These are phyloP conservation scores for Tricholoma sp. DNA, from an alignment of 768 basidiomycete species.

Conservation along the genomic window DNA sequence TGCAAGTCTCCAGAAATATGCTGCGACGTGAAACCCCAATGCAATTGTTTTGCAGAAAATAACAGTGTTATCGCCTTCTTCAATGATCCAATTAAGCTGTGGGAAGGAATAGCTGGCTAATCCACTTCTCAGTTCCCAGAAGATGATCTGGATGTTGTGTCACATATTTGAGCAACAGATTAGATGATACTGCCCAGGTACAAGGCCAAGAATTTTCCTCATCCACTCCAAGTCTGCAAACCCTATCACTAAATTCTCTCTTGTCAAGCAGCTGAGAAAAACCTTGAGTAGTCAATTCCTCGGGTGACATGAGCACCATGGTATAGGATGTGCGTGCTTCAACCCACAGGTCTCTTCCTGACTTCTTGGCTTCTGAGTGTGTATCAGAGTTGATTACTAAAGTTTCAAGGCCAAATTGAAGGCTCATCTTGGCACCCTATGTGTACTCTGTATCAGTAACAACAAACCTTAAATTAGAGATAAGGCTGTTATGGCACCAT, in stretches of 20 bases:
- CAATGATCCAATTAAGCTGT: slow-evolving; percentile 22
- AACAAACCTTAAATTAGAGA: too few species aligned
- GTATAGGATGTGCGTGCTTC: slow-evolving; percentile 7
- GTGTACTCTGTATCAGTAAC: not conserved
- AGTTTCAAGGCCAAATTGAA: slow-evolving; percentile 12
- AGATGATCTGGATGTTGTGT: slow-evolving; percentile 15
- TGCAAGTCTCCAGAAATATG: slow-evolving; percentile 20
- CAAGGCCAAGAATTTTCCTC: slow-evolving; percentile 20
- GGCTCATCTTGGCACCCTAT: not conserved
- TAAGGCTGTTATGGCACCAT: slow-evolving; percentile 10
- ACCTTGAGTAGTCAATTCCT: slow-evolving; percentile 15
- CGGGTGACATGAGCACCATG: slow-evolving; percentile 18
- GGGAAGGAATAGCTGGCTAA: slow-evolving; percentile 15
- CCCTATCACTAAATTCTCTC: slow-evolving; percentile 12
- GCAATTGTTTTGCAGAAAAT: slow-evolving; percentile 23
- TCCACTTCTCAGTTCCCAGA: slow-evolving; percentile 13
- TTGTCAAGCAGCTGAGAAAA: slow-evolving; percentile 14
- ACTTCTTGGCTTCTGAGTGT: not conserved
- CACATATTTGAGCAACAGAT: slow-evolving; percentile 17
- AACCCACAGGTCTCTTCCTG: slow-evolving; percentile 12
- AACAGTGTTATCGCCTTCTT: slow-evolving; percentile 12
- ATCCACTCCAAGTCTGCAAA: slow-evolving; percentile 21
- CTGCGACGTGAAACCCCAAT: slow-evolving; percentile 14
- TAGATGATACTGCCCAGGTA: slow-evolving; percentile 21
- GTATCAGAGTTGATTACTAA: slow-evolving; percentile 19